Percentiles rank a stretch among this genome's conserved stretches.
Conservation (phyloP, 805 yeast species). For the Hanseniaspora taiwanica region DNA sequence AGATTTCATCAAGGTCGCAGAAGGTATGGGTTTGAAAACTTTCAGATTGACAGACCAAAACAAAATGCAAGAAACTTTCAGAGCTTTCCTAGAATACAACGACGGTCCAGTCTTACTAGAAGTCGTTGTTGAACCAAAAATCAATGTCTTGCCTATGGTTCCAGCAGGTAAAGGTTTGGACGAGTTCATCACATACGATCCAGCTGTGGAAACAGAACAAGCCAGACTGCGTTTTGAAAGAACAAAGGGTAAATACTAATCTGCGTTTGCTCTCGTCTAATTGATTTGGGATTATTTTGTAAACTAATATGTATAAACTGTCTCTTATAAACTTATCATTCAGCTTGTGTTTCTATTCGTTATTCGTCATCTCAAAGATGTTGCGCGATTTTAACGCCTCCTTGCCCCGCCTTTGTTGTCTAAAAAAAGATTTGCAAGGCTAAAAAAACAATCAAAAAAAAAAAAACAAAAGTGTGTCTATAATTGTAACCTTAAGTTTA, state of each 20-base stretch:
- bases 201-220: conserved; percentile 64
- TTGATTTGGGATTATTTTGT: no score
- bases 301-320: no score
- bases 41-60: conserved; percentile 58
- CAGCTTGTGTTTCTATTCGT: no score
- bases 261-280: no score
- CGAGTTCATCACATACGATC: conserved; percentile 81
- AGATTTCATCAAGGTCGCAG: conserved; percentile 83
- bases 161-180: conserved; percentile 92
- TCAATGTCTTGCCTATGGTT: conserved; percentile 96
- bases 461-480: no score
- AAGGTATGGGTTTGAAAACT: conserved; percentile 85
- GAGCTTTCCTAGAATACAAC: conserved; percentile 55
- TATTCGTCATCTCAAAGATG: no score
- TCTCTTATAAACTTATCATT: no score
- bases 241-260: conserved; percentile 59
- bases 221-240: conserved; percentile 54
- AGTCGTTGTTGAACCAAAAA: conserved; percentile 76
- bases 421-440: no score
- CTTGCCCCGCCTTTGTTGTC: no score
- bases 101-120: conserved; percentile 84
- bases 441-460: no score
- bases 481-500: no score
- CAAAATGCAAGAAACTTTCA: conserved; percentile 44
- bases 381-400: no score